Evolutionary conservation across 2,329 filamentous ascomycete genomes (phyloP).

Genomic region (Neophaeococcomyces aloes): DNA sequence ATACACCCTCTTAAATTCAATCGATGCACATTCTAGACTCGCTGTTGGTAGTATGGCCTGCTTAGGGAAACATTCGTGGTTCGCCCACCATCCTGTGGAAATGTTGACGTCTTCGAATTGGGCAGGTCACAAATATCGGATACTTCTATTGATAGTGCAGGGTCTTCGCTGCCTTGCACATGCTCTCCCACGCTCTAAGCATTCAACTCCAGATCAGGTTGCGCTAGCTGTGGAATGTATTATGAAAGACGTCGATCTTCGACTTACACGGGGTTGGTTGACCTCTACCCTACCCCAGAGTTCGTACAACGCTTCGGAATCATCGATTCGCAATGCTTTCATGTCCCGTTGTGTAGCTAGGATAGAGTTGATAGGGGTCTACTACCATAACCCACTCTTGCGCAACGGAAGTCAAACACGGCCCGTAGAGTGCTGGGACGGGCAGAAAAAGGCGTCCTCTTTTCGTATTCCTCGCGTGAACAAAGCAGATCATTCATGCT

Average conservation of each 20-base stretch:
- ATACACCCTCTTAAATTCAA: slow-evolving; percentile 7
- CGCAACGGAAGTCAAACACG: slow-evolving; percentile 1
- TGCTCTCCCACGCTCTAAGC: background rate
- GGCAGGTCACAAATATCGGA: background rate
- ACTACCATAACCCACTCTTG: background rate
- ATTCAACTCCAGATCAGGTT: background rate
- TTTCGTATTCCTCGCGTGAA: background rate
- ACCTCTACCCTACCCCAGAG: background rate
- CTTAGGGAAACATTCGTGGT: background rate
- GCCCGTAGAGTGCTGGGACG: background rate
- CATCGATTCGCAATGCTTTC: slow-evolving; percentile 1
- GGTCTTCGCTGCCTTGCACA: background rate
- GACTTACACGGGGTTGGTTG: background rate
- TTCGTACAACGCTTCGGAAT: background rate
- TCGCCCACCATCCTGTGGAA: background rate
- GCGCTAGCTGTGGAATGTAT: background rate
- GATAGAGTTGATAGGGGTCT: background rate
- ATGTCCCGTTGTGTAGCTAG: background rate
- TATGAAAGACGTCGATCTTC: background rate
- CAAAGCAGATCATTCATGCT: background rate
- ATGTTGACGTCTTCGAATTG: slow-evolving; percentile 4
- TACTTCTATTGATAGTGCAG: background rate
- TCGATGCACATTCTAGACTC: no score
- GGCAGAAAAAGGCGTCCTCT: background rate
- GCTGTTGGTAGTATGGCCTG: background rate